Percentiles rank a stretch among this genome's conserved stretches.
These are phyloP conservation scores for Aspergillus ellipticus DNA, from an alignment of 495 filamentous ascomycete genomes.

Conservation along the genomic window DNA sequence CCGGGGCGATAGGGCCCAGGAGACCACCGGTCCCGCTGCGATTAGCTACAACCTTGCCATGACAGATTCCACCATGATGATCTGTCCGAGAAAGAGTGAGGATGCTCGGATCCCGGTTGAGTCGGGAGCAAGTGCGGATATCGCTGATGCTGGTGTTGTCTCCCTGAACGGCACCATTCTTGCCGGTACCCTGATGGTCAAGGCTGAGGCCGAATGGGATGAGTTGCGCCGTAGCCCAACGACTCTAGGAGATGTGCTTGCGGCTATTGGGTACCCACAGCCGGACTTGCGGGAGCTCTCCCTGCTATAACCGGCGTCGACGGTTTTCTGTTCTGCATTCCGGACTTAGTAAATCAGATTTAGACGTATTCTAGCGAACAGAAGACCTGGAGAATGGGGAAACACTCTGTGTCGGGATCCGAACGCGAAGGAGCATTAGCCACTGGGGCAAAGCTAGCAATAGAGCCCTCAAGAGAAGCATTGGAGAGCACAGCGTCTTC, in stretches of 20 bases:
- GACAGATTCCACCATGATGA: slow-evolving; percentile 63
- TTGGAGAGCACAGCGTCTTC: background rate
- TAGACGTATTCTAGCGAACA: too few relatives aligned
- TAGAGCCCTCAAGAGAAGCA: background rate
- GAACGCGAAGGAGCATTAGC: background rate
- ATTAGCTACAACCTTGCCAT: slow-evolving; percentile 81
- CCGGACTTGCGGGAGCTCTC: slow-evolving; percentile 18
- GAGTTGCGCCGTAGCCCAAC: slow-evolving; percentile 48
- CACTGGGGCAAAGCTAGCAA: background rate
- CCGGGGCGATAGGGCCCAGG: slow-evolving; percentile 4
- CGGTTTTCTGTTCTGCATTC: background rate
- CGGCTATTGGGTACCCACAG: slow-evolving; percentile 56
- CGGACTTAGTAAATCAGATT: background rate
- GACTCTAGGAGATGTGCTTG: slow-evolving; percentile 52
- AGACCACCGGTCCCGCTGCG: slow-evolving; percentile 39
- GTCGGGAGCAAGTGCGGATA: slow-evolving; percentile 20
- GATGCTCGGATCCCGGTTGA: slow-evolving; percentile 33
- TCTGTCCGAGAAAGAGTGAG: slow-evolving; percentile 59
- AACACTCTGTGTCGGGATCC: background rate
- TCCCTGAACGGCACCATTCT: slow-evolving; percentile 75
- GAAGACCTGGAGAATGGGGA: background rate
- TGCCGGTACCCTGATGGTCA: slow-evolving; percentile 80
- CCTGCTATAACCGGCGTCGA: slow-evolving; percentile 18
- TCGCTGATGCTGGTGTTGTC: slow-evolving; percentile 51
- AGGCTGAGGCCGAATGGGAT: slow-evolving; percentile 68